phyloP scores from a whole-genome alignment of 768 basidiomycete genomes.

The Auriculariales sp. region DNA sequence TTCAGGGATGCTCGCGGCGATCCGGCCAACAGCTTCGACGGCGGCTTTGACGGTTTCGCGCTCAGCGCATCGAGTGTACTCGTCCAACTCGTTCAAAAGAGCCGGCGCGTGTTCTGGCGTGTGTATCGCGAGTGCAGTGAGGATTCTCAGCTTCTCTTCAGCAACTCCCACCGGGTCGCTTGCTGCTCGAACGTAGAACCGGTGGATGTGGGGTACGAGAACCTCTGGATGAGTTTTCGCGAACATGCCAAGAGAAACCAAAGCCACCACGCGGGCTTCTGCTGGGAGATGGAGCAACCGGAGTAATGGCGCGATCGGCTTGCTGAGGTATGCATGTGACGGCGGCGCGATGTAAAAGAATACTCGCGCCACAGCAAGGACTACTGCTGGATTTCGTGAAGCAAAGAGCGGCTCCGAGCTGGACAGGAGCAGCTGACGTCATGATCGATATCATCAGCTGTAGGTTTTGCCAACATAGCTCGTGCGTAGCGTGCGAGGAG shows the following conservation, averaged over 20 bases:
- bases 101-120: constrained; percentile 50
- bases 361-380: constrained; percentile 56
- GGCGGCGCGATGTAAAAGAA: constrained; percentile 62
- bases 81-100: constrained; percentile 79
- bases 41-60: constrained; percentile 58
- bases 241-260: constrained; percentile 58
- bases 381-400: constrained; percentile 79
- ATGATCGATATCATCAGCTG: constrained; percentile 35
- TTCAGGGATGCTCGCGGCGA: constrained; percentile 54
- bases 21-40: constrained; percentile 64
- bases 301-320: constrained; percentile 58
- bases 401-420: constrained; percentile 68
- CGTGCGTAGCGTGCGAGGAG: constrained; percentile 73
- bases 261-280: constrained; percentile 63
- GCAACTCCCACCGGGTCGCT: constrained; percentile 59
- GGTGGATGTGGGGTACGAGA: constrained; percentile 44
- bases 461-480: constrained; percentile 63
- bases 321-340: constrained; percentile 25
- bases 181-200: constrained; percentile 54
- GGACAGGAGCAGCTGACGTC: constrained; percentile 66
- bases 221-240: constrained; percentile 40
- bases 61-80: constrained; percentile 67
- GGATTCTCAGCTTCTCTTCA: constrained; percentile 55
- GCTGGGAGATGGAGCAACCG: constrained; percentile 50
- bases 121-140: constrained; percentile 40